Percentiles rank a stretch among this genome's conserved stretches.
phyloP scores from a whole-genome alignment of 2,329 filamentous ascomycete species.

The Aspergillus persii region DNA sequence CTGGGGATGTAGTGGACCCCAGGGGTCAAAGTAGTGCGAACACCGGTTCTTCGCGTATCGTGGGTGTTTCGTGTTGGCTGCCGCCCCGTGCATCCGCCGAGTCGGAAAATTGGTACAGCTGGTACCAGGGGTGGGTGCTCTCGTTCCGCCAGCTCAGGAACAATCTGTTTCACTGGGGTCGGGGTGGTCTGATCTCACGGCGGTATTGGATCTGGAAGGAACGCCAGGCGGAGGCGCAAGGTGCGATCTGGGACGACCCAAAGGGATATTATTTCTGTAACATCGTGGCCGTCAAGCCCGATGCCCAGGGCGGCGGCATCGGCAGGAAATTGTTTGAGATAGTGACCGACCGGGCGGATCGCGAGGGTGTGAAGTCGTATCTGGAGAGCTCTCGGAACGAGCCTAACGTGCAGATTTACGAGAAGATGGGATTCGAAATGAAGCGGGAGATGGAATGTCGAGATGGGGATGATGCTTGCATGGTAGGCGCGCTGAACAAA shows the following conservation, averaged over 20 bases:
- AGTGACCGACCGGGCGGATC: slow-evolving; percentile 64
- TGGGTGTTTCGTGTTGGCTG: slow-evolving; percentile 76
- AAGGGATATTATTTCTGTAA: slow-evolving; percentile 77
- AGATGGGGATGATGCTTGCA: slow-evolving; percentile 58
- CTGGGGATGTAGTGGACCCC: background rate
- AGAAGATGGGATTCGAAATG: slow-evolving; percentile 66
- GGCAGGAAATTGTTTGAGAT: slow-evolving; percentile 63
- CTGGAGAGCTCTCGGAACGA: slow-evolving; percentile 66
- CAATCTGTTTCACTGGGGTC: slow-evolving; percentile 63
- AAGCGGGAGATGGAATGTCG: slow-evolving; percentile 65
- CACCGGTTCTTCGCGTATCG: slow-evolving; percentile 45
- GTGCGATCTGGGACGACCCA: slow-evolving; percentile 63
- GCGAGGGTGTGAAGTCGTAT: slow-evolving; percentile 64
- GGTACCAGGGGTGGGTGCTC: slow-evolving; percentile 61
- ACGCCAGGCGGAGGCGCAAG: slow-evolving; percentile 63
- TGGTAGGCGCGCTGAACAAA: slow-evolving; percentile 34
- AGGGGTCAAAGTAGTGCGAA: background rate
- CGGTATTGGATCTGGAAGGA: slow-evolving; percentile 75
- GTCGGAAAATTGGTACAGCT: slow-evolving; percentile 62
- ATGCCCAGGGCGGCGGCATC: slow-evolving; percentile 64
- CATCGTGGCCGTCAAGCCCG: slow-evolving; percentile 69
- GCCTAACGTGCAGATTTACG: slow-evolving; percentile 71
- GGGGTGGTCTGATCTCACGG: slow-evolving; percentile 64
- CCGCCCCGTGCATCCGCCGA: slow-evolving; percentile 52
- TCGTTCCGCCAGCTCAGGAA: slow-evolving; percentile 64